Evolutionary conservation across 1,284 basidiomycete genomes (phyloP), one percentile per base, ranked within the genome.

Genomic region (Trichosporon inkin): DNA sequence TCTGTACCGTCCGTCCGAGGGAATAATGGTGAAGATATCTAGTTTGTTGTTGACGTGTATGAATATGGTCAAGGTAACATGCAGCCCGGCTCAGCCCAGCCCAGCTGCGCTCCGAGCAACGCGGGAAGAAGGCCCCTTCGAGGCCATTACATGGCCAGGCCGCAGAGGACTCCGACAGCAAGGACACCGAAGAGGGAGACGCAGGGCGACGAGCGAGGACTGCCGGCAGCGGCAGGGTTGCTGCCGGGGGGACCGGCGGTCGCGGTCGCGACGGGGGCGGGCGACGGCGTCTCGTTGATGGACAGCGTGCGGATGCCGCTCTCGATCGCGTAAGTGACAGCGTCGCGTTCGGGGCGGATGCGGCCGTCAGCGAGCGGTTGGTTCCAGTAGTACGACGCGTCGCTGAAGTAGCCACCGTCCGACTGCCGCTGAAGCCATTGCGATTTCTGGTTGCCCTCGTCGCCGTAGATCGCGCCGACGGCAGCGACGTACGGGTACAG

Each of bases 381-480:
- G 64, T 63, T 51, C 68, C 67, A 55, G 63, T 65, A 56, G 60
- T 57, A 69, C 39, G 52, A 67, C 4, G 63, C 65, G 44, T 71
- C 64, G 10, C 56, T 61, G 11, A 68, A 60, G 59, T 69, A 73
- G 38, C 51, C 32, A 32, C 54, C 53, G 36, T 69, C 66, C 28
- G 65, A 62, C 57, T 61, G 24, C 11, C 35, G 22, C 58, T 64
- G 54, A 32, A 71, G 60, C 54, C 66, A 71, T 6, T 38, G 37
- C 8, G 67, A 60, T 55, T 73, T 71, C 19, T 63, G 68, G 53
- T 67, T 68, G 34, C 67, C 62, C 3, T 65, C 57, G 62, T 75
- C 74, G 35, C 74, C 74, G 55, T 68, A 71, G 36, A 65, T 62
- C 17, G 65, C 62, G 8, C 57, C 67, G 16, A 71, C 63, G 20